phyloP scores from a whole-genome alignment of 1,139 yeast genomes.

The Yarrowia galli region DNA sequence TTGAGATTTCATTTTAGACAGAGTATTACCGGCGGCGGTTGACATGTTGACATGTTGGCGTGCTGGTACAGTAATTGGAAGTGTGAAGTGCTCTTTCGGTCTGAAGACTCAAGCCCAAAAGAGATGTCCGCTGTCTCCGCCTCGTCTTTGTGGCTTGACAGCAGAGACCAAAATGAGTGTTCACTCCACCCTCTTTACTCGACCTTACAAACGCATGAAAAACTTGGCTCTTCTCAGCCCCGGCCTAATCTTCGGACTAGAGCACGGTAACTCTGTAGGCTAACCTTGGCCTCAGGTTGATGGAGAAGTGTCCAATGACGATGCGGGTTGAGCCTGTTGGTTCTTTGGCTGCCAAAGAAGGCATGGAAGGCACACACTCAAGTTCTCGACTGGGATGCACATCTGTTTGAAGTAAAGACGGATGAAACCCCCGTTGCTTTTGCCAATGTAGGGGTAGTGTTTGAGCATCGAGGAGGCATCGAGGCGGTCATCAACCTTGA shows the following conservation, averaged over 20 bases:
- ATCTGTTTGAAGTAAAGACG: background rate
- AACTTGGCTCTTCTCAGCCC: background rate
- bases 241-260: background rate
- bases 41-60: background rate
- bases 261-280: conserved; percentile 6
- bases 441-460: conserved; percentile 7
- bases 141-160: background rate
- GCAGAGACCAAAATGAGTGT: too few species aligned
- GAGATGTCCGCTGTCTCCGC: background rate
- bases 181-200: too few species aligned
- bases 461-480: too few species aligned
- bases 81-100: too few species aligned
- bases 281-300: conserved; percentile 7
- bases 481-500: too few species aligned
- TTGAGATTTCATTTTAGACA: background rate
- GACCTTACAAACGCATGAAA: too few species aligned
- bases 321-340: background rate
- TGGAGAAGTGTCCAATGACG: background rate
- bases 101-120: too few species aligned
- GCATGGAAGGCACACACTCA: too few species aligned
- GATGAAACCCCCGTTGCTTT: conserved; percentile 14
- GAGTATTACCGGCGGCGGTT: background rate
- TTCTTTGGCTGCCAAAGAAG: background rate
- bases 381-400: background rate
- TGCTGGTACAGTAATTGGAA: too few species aligned